Evolutionary conservation across 1,284 basidiomycete genomes (phyloP), one percentile per base, ranked within the genome.

Genomic region (Rhodotorula mucilaginosa): DNA sequence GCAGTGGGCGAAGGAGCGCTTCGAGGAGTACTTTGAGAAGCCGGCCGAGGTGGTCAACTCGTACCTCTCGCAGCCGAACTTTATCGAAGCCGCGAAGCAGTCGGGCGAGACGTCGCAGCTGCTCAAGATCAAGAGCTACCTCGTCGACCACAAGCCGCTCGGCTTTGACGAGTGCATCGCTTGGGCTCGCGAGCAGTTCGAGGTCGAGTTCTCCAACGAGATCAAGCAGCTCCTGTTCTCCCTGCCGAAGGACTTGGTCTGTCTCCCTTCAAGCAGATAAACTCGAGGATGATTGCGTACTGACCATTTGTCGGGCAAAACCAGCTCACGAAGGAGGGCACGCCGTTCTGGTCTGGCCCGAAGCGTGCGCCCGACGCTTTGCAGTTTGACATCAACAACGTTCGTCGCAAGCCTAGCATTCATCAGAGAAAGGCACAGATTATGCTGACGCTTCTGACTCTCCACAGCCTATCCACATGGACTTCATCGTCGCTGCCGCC

Each of bases 321-420:
- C 68, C 68, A 79, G 77, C 52, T 78, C 39, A 79, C 78, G 21
- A 76, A 77, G 58, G 77, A 78, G 60, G 78, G 78, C 49, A 72
- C 71, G 46, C 78, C 78, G 0, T 83, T 83, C 79, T 83, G 83
- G 83, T 81, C 81, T 77, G 94, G 95, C 21, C 97, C 97, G 8
- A 99, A 99, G 86, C 89, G 97, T 71, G 97, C 96, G 5, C 97
- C 97, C n/a, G 93, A 96, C 70, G 86, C 96, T 46, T 84, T 99
- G 76, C 85, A 84, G 5, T 99, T 99, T 82, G 85, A 95, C 82
- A 86, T 91, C 16, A 88, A 87, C 76, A 88, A 97, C 79, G 93
- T 96, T 79, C 82, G 90, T 83, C 2, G 46, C 64, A 16, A 23
- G 26, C 26, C 16, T 63, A 52, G 13, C 29, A 19, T 1, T 4